Percentiles rank a stretch among this genome's conserved stretches.
These are phyloP conservation scores for Crassisporium funariophilum DNA, from an alignment of 768 basidiomycete genomes.

Conservation along the genomic window DNA sequence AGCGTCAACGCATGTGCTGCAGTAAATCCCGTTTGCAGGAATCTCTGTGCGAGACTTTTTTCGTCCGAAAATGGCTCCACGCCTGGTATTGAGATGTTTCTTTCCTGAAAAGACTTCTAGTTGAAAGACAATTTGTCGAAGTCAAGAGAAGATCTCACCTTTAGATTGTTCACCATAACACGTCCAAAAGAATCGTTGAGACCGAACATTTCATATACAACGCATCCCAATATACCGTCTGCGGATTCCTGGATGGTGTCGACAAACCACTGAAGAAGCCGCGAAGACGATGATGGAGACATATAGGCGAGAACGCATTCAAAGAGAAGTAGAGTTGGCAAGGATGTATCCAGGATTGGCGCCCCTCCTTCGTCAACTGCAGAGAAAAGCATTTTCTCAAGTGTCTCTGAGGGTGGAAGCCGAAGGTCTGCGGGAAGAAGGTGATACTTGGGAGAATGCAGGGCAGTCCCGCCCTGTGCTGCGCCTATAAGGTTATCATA, in stretches of 20 bases:
- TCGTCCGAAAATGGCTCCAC: conserved; percentile 61
- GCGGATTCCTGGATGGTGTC: conserved; percentile 44
- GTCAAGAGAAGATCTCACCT: conserved; percentile 43
- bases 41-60: conserved; percentile 59
- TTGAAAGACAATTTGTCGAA: conserved; percentile 2
- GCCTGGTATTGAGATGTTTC: conserved; percentile 77
- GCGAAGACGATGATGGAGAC: conserved; percentile 55
- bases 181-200: conserved; percentile 87
- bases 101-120: conserved; percentile 41
- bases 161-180: conserved; percentile 89
- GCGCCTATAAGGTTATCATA: conserved; percentile 5
- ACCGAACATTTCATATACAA: conserved; percentile 94
- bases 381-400: conserved; percentile 37
- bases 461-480: conserved; percentile 65
- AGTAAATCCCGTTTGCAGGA: conserved; percentile 58
- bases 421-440: conserved; percentile 82
- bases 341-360: conserved; percentile 53
- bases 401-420: conserved; percentile 46
- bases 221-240: conserved; percentile 46
- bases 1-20: conserved; percentile 61
- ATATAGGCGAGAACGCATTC: conserved; percentile 96
- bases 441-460: conserved; percentile 61
- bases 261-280: conserved; percentile 74
- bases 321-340: conserved; percentile 85
- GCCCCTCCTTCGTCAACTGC: conserved; percentile 11